Conservation (phyloP, 140 eudicot genomes). For the Anethum foeniculum region DNA sequence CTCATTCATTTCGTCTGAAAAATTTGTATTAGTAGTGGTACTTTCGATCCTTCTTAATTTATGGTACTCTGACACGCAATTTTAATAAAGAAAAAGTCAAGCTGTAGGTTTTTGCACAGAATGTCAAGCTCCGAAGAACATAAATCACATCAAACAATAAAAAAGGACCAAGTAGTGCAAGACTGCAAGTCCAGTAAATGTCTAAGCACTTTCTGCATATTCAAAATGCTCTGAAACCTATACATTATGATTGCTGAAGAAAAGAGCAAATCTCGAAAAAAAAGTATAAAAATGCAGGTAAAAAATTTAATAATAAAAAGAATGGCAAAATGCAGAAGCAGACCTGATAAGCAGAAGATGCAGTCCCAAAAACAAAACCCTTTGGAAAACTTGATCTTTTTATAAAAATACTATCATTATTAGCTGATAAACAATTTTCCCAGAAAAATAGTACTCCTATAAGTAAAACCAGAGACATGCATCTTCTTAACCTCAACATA, state of each 20-base stretch:
- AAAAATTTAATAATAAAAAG: no score
- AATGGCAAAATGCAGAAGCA: neutral
- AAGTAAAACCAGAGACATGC: neutral
- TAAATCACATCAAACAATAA: neutral
- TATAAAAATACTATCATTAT: neutral
- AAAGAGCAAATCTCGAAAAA: no score
- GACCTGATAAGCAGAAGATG: constrained; percentile 96
- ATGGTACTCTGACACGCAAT: no score
- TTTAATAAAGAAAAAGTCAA: no score
- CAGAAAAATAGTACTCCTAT: neutral
- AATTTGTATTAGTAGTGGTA: neutral
- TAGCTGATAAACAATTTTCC: constrained; percentile 28
- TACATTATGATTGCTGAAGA: no score
- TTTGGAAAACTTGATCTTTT: constrained; percentile 64
- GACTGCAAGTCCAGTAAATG: neutral
- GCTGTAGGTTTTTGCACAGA: neutral
- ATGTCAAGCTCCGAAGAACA: neutral
- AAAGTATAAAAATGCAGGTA: no score
- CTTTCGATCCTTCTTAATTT: no score
- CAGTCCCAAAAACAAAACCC: constrained; percentile 86
- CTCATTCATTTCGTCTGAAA: no score
- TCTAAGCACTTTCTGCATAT: no score
- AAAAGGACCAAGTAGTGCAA: neutral
- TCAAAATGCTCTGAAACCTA: no score
- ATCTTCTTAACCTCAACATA: neutral